phyloP scores from a whole-genome alignment of 768 basidiomycete genomes.

The Mycena vulgaris region DNA sequence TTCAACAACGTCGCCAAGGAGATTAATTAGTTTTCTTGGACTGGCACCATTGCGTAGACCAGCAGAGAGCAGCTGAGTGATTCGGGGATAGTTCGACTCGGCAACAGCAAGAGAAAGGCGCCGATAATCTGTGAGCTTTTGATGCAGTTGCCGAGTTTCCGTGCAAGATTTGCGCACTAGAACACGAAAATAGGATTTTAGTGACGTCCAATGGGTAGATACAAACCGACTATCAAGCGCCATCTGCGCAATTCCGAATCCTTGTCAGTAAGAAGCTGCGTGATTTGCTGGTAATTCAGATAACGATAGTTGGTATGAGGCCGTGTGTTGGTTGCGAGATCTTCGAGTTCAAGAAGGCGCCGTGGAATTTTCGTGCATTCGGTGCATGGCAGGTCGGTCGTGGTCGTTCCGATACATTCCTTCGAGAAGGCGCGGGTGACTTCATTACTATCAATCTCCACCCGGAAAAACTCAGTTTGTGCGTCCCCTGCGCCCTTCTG shows the following conservation, averaged over 20 bases:
- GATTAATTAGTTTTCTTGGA: constrained; percentile 2
- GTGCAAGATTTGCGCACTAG: constrained; percentile 10
- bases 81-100: constrained; percentile 10
- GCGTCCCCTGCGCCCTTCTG: not conserved
- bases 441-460: not conserved
- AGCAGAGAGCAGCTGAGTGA: not conserved
- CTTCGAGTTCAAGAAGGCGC: not conserved
- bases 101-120: constrained; percentile 23
- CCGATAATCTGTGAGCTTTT: constrained; percentile 3
- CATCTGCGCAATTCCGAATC: constrained; percentile 2
- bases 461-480: not conserved
- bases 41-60: constrained; percentile 25
- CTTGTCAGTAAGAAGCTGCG: not conserved
- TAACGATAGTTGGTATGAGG: constrained; percentile 17
- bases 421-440: constrained; percentile 4
- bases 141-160: constrained; percentile 9
- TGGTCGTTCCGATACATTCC: not conserved
- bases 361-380: constrained; percentile 9
- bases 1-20: constrained; percentile 21
- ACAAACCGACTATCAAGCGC: not conserved
- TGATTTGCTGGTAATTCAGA: constrained; percentile 5
- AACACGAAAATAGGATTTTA: not conserved
- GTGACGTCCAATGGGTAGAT: not conserved
- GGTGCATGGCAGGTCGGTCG: not conserved
- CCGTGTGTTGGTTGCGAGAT: constrained; percentile 6